These are phyloP conservation scores for Mortierella hygrophila DNA, from an alignment of 192 early-diverging fungal genomes.

Conservation along the genomic window DNA sequence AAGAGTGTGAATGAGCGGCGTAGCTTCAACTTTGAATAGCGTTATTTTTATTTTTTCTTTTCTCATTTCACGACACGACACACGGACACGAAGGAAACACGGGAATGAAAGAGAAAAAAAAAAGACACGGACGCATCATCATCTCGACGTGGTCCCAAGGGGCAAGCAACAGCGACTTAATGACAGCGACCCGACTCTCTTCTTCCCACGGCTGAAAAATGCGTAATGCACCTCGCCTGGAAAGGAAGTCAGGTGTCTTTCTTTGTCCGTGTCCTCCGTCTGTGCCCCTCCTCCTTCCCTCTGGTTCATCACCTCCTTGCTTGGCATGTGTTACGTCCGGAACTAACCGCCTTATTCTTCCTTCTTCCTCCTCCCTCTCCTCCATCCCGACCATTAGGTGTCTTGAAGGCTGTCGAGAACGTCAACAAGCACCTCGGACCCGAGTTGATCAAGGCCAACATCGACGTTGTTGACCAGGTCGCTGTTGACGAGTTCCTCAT, in stretches of 20 bases:
- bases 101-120: neutral
- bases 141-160: neutral
- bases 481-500: slow-evolving; percentile 93
- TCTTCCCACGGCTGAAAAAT: slow-evolving; percentile 8
- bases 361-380: too few species aligned
- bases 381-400: slow-evolving; percentile 66
- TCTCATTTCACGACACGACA: neutral
- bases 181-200: neutral
- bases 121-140: neutral
- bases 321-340: neutral
- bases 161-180: neutral
- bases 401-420: slow-evolving; percentile 90
- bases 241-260: neutral
- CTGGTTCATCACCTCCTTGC: neutral
- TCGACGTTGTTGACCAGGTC: slow-evolving; percentile 89
- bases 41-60: neutral
- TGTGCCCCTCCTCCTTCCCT: neutral
- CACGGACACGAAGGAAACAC: neutral
- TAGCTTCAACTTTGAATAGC: slow-evolving; percentile 1
- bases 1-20: neutral
- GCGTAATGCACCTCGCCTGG: neutral
- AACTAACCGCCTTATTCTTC: neutral
- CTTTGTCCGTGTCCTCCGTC: neutral
- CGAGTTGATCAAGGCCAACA: slow-evolving; percentile 82
- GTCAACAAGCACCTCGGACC: slow-evolving; percentile 93